phyloP scores from a whole-genome alignment of 257 asterid genomes.

The Penstemon barbatus region DNA sequence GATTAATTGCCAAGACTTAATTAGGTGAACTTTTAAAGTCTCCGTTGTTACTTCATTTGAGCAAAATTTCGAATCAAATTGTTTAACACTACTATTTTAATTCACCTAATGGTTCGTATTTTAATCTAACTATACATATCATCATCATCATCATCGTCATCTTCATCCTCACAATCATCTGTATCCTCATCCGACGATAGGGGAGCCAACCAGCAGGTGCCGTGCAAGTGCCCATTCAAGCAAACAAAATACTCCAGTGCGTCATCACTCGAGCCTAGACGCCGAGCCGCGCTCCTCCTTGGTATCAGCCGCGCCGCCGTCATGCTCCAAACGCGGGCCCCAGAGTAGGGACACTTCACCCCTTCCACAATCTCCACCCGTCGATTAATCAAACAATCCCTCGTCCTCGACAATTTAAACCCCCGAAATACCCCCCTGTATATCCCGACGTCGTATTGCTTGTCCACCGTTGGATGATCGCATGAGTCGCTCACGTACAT shows the following conservation, averaged over 20 bases:
- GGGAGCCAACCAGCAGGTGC: constrained; percentile 75
- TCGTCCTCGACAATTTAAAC: constrained; percentile 63
- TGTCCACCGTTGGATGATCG: constrained; percentile 53
- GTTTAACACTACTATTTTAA: too few species aligned
- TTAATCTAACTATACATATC: background rate
- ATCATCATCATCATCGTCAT: constrained; percentile 18
- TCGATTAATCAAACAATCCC: constrained; percentile 57
- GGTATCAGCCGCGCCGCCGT: constrained; percentile 72
- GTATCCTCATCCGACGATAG: constrained; percentile 56
- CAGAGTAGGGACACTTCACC: constrained; percentile 67
- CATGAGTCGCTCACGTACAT: constrained; percentile 85
- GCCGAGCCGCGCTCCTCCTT: constrained; percentile 56
- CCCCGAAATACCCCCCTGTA: constrained; percentile 75
- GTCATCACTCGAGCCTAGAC: constrained; percentile 68
- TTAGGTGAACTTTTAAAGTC: too few species aligned
- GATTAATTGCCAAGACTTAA: too few species aligned
- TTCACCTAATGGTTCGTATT: too few species aligned
- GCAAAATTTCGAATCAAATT: too few species aligned
- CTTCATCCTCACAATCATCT: constrained; percentile 9
- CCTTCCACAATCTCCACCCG: constrained; percentile 53
- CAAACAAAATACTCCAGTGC: constrained; percentile 81
- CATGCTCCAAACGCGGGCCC: constrained; percentile 88
- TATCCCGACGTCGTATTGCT: constrained; percentile 53
- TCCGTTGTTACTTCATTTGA: too few species aligned
- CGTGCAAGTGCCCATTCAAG: constrained; percentile 79